Evolutionary conservation across 306 rosid genomes (phyloP).

Genomic region (Corylus heterophylla): DNA sequence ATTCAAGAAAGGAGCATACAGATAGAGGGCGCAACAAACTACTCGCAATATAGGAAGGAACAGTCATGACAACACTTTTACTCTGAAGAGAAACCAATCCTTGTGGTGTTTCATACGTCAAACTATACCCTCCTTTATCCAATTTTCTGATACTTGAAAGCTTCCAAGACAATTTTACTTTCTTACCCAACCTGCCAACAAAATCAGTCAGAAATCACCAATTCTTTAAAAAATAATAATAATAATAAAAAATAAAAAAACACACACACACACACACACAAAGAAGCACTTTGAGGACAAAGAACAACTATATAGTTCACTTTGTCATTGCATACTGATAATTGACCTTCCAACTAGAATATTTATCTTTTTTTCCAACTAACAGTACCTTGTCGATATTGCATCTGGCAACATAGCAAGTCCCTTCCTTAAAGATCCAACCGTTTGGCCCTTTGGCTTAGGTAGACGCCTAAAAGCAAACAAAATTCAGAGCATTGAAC

Average conservation of each 20-base stretch:
- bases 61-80: conserved; percentile 81
- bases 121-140: conserved; percentile 67
- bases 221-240: conserved; percentile 2
- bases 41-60: conserved; percentile 87
- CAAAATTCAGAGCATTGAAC: conserved; percentile 36
- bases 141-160: conserved; percentile 71
- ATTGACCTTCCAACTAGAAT: conserved; percentile 13
- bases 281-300: neutral
- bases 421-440: conserved; percentile 93
- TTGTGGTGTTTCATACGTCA: conserved; percentile 88
- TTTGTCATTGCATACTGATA: neutral
- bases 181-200: conserved; percentile 74
- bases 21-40: conserved; percentile 75
- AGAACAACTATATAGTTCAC: neutral
- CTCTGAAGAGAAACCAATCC: conserved; percentile 73
- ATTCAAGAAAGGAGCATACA: conserved; percentile 51
- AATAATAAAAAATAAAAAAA: too few species aligned
- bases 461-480: conserved; percentile 76
- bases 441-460: conserved; percentile 94
- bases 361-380: conserved; percentile 3
- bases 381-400: conserved; percentile 66
- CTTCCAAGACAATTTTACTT: conserved; percentile 88
- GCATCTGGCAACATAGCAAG: conserved; percentile 90
- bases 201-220: conserved; percentile 26
- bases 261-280: neutral